Conservation (phyloP, 768 basidiomycete genomes). For the Podaxis carcinomalis region DNA sequence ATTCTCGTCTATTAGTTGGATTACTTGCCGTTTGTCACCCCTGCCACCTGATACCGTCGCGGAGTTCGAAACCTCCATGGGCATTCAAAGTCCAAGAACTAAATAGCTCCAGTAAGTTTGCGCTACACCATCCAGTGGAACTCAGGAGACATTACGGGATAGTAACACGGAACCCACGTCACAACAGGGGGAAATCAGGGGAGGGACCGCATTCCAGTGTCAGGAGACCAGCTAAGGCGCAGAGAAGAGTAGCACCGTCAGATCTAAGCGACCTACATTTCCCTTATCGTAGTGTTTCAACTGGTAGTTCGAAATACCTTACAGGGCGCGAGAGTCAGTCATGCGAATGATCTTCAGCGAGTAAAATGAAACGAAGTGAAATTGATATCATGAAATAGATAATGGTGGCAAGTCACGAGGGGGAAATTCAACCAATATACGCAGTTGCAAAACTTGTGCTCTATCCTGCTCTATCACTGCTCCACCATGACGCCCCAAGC, state of each 20-base stretch:
- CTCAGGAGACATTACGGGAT: background rate
- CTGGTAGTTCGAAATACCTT: background rate
- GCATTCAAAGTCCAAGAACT: background rate
- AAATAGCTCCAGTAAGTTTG: background rate
- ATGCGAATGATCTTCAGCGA: background rate
- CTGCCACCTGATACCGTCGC: background rate
- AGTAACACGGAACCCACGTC: background rate
- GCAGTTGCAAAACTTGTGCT: background rate
- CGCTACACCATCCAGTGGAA: background rate
- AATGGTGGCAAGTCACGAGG: background rate
- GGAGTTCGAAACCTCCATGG: background rate
- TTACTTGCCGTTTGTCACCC: too few species aligned
- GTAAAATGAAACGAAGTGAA: background rate
- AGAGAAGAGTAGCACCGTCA: background rate
- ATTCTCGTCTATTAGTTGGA: background rate
- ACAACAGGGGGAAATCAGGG: background rate
- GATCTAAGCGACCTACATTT: background rate
- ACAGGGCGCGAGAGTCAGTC: background rate
- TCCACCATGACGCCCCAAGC: background rate
- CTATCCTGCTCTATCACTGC: background rate
- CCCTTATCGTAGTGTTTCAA: background rate
- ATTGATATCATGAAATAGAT: background rate
- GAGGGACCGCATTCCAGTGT: background rate
- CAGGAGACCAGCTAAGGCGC: background rate
- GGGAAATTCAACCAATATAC: background rate